Evolutionary conservation across 1,284 basidiomycete genomes (phyloP), one percentile per base, ranked within the genome.

Genomic region (Albatrellus sp.): DNA sequence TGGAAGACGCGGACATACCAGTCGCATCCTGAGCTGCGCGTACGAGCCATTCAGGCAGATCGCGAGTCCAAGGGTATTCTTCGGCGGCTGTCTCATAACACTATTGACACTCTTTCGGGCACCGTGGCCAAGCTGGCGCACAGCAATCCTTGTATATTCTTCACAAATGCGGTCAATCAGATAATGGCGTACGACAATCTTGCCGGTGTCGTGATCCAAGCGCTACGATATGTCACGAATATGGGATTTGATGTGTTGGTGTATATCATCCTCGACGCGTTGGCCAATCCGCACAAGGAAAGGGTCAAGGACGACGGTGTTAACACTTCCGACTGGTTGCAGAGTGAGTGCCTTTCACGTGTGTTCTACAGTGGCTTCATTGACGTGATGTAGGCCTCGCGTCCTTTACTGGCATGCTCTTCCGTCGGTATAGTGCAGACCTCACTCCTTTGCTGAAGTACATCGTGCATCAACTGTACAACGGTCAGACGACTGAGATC

Each of bases 151-250:
- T 85, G 80, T 52, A 83, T 94, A 43, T 81, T 98, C 54, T 98
- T 98, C 67, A 66, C 76, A 12, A 87, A 88, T 48, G 90, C 88
- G 0, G 80, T 98, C 42, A 82, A 85, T 52, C 96, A 98, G 64
- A 86, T 98, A 47, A 93, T 93, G 80, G 83, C 90, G 14, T 99
- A 98, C 58, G 90, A 96, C 56, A 99, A 98, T 60, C 69, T 98
- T 49, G 90, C 90, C 13, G 75, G 77, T 38, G 89, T 91, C 29
- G 82, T 98, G 45, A 87, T 98, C 33, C 90, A 92, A 53, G 83
- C 85, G n/a, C 72, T 92, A 52, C 75, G 87, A 57, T 96, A 89
- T 64, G 77, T 93, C 49, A 91, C 88, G 1, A 80, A 81, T 50
- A 84, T 98, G 72, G 90, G 90, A 20, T 94, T 92, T 58, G 96